Conservation (phyloP, 306 rosid species). For the Cicer yamashitae region DNA sequence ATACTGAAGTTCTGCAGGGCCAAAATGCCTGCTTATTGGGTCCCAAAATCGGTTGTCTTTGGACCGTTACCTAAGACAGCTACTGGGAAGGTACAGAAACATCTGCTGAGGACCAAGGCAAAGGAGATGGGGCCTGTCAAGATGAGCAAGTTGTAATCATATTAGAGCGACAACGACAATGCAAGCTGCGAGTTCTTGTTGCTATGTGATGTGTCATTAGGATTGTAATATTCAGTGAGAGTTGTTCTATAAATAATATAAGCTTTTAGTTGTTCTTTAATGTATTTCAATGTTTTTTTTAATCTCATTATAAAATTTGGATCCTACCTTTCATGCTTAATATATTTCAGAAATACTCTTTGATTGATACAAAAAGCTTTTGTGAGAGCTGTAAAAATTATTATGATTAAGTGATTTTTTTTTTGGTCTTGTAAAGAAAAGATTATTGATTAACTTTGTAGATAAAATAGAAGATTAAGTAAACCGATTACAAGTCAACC, state of each 20-base stretch:
- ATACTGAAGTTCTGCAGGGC: conserved; percentile 76
- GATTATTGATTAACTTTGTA: too few species aligned
- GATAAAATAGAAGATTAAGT: too few species aligned
- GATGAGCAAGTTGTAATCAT: conserved; percentile 45
- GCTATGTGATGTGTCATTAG: conserved; percentile 7
- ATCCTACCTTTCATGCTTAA: neutral
- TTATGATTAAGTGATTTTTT: neutral
- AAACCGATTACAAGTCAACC: too few species aligned
- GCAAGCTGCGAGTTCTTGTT: conserved; percentile 14
- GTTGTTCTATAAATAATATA: neutral
- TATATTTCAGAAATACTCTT: conserved; percentile 7
- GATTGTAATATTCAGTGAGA: neutral
- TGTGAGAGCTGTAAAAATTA: neutral
- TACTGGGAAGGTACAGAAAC: conserved; percentile 68
- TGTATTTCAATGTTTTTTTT: neutral
- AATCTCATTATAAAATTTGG: neutral
- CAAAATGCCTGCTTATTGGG: conserved; percentile 86
- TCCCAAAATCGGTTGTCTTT: conserved; percentile 58
- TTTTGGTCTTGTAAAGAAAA: too few species aligned
- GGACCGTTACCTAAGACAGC: conserved; percentile 50
- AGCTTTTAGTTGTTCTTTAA: neutral
- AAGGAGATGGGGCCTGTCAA: conserved; percentile 72
- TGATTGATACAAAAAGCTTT: neutral
- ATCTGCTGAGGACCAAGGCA: conserved; percentile 76
- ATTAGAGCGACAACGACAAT: conserved; percentile 12